These are phyloP conservation scores for Trichoderma reesei DNA, from an alignment of 495 filamentous ascomycete species.

Conservation along the genomic window DNA sequence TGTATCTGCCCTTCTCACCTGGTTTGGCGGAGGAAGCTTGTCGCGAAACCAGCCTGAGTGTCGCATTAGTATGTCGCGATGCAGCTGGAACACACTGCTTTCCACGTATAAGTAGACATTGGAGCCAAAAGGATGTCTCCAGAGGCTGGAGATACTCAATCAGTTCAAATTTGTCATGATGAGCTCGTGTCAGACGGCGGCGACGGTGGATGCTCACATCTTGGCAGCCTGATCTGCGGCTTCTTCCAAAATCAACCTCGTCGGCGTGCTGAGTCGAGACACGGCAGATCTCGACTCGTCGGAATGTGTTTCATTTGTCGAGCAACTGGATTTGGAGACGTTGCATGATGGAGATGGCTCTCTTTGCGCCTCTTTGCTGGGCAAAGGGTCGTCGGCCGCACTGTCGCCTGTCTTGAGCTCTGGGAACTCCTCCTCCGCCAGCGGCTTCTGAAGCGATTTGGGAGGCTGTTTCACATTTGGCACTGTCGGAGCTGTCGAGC, in stretches of 20 bases:
- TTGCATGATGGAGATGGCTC: background rate
- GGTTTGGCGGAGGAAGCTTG: background rate
- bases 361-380: background rate
- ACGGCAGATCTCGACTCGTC: background rate
- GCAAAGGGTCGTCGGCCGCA: background rate
- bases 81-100: background rate
- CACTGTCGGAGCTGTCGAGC: background rate
- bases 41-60: constrained; percentile 5
- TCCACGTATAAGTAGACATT: background rate
- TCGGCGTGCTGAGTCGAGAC: background rate
- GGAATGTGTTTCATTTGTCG: background rate
- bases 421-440: background rate
- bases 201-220: background rate
- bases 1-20: background rate
- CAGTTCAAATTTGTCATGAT: background rate
- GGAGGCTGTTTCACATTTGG: background rate
- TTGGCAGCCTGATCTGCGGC: background rate
- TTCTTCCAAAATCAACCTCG: background rate
- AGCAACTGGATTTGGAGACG: background rate
- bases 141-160: background rate
- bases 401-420: background rate
- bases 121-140: background rate
- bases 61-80: constrained; percentile 1
- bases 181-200: too few species aligned
- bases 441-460: background rate